Evolutionary conservation across 495 filamentous ascomycete genomes (phyloP).

Genomic region (Lophium mytilinum): DNA sequence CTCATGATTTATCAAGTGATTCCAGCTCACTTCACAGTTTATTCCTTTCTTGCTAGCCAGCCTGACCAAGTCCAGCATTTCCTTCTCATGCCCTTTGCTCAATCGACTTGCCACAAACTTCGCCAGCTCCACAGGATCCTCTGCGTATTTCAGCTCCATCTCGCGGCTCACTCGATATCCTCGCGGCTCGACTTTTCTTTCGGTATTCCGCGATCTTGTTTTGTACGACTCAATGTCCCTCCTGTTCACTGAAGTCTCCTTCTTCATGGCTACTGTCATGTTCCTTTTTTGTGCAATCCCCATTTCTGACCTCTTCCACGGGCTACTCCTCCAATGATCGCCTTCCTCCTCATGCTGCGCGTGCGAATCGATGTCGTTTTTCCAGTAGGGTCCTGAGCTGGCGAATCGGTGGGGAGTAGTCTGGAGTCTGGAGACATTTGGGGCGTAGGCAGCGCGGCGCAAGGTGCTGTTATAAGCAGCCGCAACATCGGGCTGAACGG

Average conservation of each 20-base stretch:
- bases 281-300: not conserved
- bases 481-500: slow-evolving; percentile 7
- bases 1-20: slow-evolving; percentile 67
- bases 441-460: slow-evolving; percentile 1
- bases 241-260: not conserved
- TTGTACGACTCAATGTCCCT: too few relatives aligned
- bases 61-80: slow-evolving; percentile 60
- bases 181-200: too few relatives aligned
- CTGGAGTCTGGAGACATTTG: not conserved
- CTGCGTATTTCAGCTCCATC: slow-evolving; percentile 53
- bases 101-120: slow-evolving; percentile 52
- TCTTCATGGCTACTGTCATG: slow-evolving; percentile 4
- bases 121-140: slow-evolving; percentile 59
- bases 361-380: too few relatives aligned
- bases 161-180: not conserved
- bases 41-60: slow-evolving; percentile 48
- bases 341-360: not conserved
- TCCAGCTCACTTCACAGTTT: slow-evolving; percentile 71
- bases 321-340: not conserved
- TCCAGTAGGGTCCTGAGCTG: too few relatives aligned
- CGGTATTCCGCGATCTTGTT: too few relatives aligned
- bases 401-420: too few relatives aligned
- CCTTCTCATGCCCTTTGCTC: slow-evolving; percentile 43
- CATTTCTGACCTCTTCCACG: slow-evolving; percentile 8
- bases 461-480: not conserved